Evolutionary conservation across 306 rosid genomes (phyloP), one percentile per base, ranked within the genome.

Genomic region (Crataegus laevigata): DNA sequence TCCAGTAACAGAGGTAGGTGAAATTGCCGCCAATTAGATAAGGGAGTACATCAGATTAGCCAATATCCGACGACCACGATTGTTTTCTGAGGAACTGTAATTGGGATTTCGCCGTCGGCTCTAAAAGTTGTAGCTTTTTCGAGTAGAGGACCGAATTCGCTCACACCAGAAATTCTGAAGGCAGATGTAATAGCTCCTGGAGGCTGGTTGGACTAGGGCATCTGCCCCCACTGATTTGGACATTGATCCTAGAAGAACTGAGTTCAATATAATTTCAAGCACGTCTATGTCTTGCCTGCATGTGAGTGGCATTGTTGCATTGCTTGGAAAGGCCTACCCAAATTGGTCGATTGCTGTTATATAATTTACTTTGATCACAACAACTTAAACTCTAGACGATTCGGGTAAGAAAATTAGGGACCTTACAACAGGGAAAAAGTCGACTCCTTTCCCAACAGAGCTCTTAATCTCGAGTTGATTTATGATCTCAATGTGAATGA

Each of bases 281-380:
- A 94, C 98, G n/a, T 94, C 98, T 8, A 94, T 94, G 97, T 80
- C 98, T 8, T 91, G 98, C 59, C 96, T 97, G 4, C 98, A 91
- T 83, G 94, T 82, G 40, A 94, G 97, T 63, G 98, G 98, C 19
- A 78, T 91, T 74, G 96, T 93, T 2, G 96, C 98, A 34, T 71
- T 91, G 80, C 89, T 94, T 47, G 87, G 94, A 43, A 86, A 91
- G 47, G 90, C 96, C 2, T 80, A 86, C 72, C 93, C 97, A 1
- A 67, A 72, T 29, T 94, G 94, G 94, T 90, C 96, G 6, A 89
- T 96, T 5, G 94, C 97, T 17, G 97, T 96, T 4, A 79, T 94
- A 1, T 91, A 91, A 77, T 94, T 96, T 19, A 96, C 98, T 5
- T 80, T 94, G 72, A 72, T 91, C 60, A 94, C 98, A 18, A 91